These are phyloP conservation scores for Sugiyamaella valdiviana DNA, from an alignment of 805 yeast species.

Conservation along the genomic window DNA sequence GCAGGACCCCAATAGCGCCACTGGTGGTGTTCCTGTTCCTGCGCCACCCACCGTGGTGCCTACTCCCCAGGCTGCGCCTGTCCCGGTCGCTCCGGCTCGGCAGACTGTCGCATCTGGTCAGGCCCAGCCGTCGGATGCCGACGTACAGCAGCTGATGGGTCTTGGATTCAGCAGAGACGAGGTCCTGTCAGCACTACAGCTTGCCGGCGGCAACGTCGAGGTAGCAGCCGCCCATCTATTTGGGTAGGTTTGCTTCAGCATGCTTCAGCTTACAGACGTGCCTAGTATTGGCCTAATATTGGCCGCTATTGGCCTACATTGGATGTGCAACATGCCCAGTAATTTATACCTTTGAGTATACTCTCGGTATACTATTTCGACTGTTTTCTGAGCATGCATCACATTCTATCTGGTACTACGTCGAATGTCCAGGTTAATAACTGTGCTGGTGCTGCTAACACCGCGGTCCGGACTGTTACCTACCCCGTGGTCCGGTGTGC, in stretches of 20 bases:
- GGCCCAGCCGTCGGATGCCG: constrained; percentile 27
- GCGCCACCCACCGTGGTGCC: constrained; percentile 11
- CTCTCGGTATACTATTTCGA: too few relatives aligned
- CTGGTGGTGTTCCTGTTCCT: constrained; percentile 21
- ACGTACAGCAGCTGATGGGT: constrained; percentile 44
- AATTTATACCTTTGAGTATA: too few relatives aligned
- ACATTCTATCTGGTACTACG: too few relatives aligned
- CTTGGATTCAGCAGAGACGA: constrained; percentile 68
- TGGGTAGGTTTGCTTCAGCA: constrained; percentile 1
- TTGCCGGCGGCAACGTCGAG: constrained; percentile 73
- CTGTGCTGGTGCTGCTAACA: too few relatives aligned
- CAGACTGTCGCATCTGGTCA: constrained; percentile 1
- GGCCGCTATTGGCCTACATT: too few relatives aligned
- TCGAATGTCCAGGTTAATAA: too few relatives aligned
- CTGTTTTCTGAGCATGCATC: too few relatives aligned
- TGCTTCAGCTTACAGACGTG: too few relatives aligned
- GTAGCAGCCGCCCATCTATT: constrained; percentile 79
- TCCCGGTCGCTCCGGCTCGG: constrained; percentile 3
- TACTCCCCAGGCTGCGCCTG: background rate
- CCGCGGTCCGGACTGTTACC: too few relatives aligned
- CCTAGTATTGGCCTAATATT: too few relatives aligned
- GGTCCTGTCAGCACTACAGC: constrained; percentile 57
- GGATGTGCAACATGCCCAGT: too few relatives aligned
- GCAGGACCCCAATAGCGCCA: constrained; percentile 21
- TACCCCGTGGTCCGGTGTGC: too few relatives aligned